Percentiles rank a stretch among this genome's conserved stretches.
phyloP scores from a whole-genome alignment of 441 rosid genomes.

The Gossypium gossypioides region DNA sequence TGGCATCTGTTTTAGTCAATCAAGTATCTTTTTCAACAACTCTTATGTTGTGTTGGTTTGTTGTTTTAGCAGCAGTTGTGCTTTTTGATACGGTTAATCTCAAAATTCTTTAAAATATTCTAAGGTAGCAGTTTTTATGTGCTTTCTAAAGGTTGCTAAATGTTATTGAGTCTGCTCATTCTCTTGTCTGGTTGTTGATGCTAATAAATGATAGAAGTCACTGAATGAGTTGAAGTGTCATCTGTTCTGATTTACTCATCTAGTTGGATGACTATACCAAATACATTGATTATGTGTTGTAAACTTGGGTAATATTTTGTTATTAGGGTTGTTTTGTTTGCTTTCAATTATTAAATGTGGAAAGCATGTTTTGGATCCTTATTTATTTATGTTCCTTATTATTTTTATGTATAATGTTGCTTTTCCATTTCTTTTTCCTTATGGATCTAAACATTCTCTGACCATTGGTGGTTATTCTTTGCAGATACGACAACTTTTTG shows the following conservation, averaged over 20 bases:
- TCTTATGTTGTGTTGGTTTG: not conserved
- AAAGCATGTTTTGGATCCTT: not conserved
- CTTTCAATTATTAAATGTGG: not conserved
- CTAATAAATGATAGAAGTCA: not conserved
- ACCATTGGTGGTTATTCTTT: constrained; percentile 18
- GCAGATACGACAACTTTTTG: constrained; percentile 65
- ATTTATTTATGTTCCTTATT: not conserved
- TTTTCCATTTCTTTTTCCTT: not conserved
- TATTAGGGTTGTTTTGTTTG: not conserved
- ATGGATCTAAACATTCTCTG: not conserved
- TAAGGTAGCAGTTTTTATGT: not conserved
- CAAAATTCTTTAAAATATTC: not conserved
- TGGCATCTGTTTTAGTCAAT: not conserved
- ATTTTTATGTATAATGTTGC: not conserved
- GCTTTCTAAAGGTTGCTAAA: not conserved
- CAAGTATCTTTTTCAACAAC: not conserved
- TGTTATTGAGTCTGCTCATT: not conserved
- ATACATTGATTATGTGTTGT: not conserved
- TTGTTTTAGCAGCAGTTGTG: not conserved
- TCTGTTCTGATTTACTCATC: not conserved
- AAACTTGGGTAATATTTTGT: not conserved
- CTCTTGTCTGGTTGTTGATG: not conserved
- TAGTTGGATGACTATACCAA: not conserved
- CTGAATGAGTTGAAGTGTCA: not conserved
- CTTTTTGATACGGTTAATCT: not conserved